These are phyloP conservation scores for Metschnikowia drakensbergensis DNA, from an alignment of 805 yeast species.

Conservation along the genomic window DNA sequence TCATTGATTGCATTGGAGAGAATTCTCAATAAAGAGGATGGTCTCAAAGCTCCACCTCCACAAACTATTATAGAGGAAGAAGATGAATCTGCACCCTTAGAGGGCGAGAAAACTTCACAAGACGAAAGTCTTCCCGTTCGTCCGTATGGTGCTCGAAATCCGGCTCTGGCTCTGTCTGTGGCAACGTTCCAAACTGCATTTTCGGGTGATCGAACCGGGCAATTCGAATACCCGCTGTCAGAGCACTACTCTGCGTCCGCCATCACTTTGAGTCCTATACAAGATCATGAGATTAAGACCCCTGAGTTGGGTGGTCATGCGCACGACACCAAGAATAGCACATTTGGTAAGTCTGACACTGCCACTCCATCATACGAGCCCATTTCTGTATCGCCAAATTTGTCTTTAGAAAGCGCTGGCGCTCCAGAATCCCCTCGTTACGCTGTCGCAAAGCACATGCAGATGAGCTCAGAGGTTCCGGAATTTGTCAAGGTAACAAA, in stretches of 20 bases:
- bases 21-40: conserved; percentile 1
- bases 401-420: conserved; percentile 1
- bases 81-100: neutral
- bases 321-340: neutral
- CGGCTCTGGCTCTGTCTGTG: conserved; percentile 40
- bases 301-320: neutral
- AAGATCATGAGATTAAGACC: neutral
- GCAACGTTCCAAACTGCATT: conserved; percentile 32
- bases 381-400: conserved; percentile 2
- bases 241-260: conserved; percentile 1
- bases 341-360: neutral
- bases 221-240: neutral
- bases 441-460: neutral
- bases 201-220: neutral
- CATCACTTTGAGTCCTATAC: conserved; percentile 1
- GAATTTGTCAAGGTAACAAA: neutral
- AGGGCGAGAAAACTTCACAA: neutral
- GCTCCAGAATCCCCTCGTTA: neutral
- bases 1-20: conserved; percentile 4
- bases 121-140: neutral
- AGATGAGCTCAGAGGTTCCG: neutral
- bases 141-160: neutral
- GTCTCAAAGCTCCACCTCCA: neutral
- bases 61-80: conserved; percentile 4
- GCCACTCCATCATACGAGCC: conserved; percentile 3